Base-by-base conservation (phyloP, 495 filamentous ascomycete genomes). In the Copromyces sp. region DNA sequence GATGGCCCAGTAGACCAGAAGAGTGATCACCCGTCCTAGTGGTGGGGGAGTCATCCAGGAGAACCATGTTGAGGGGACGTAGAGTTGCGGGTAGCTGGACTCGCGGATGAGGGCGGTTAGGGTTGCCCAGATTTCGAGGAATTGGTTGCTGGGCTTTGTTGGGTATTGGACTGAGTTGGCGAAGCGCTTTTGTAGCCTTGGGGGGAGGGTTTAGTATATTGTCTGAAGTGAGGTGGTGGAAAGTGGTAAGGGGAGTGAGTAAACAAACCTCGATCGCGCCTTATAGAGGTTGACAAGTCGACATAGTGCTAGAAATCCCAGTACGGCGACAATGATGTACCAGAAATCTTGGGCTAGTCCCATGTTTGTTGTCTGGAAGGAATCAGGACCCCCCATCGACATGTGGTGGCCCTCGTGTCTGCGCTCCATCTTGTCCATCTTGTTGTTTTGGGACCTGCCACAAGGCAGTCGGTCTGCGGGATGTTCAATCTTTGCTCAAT, bases 91-190 rank as follows among this genome's bases (percentile, higher is more conserved):
- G 76, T 92, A 88, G 77, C 85, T 86, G 41, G 87, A 82, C 80
- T 95, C 93, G 73, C 93, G 88, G 24, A 81, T 75, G 38, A 91
- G 82, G 2, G 93, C 93, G 41, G 90, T 91, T 37, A 87, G 72
- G 2, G 92, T 94, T 11, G 92, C 92, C 82, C 88, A 90, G 61
- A 77, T 59, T 39, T 84, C 81, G 69, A 87, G 81, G 69, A 90
- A 83, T 2, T 76, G 24, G 61, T 86, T 88, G 75, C 86, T 89
- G 16, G 93, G 92, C 77, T 88, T 89, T 20, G 92, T 89, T 9
- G 92, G 90, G 35, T 82, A 87, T 45, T 80, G 78, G 20, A 80
- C 74, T 9, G 85, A 83, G n/a, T 77, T 77, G 3, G 75, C 75
- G 20, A 75, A 77, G 24, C 75, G 78, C 74, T 76, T 78, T 70